These are phyloP conservation scores for Nitzschia palea DNA, from an alignment of 108 stramenopile species.

Conservation along the genomic window DNA sequence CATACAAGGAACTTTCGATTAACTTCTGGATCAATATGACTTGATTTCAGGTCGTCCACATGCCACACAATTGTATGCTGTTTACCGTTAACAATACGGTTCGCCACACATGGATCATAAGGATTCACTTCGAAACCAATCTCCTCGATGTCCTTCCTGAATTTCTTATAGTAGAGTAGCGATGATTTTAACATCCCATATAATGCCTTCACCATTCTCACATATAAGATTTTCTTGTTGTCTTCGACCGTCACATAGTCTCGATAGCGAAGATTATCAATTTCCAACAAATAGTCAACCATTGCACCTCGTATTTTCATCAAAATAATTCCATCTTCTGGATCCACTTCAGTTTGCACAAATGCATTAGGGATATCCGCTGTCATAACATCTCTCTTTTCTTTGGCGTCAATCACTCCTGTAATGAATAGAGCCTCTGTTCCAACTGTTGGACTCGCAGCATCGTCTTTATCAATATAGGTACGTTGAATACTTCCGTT, in stretches of 20 bases:
- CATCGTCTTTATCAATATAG: constrained; percentile 29
- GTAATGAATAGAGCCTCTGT: constrained; percentile 34
- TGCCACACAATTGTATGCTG: constrained; percentile 48
- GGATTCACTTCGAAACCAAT: constrained; percentile 53
- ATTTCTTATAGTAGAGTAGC: constrained; percentile 35
- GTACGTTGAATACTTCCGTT: constrained; percentile 35
- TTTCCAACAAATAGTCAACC: constrained; percentile 27
- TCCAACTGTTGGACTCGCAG: constrained; percentile 31
- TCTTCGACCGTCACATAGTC: constrained; percentile 23
- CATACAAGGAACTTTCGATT: constrained; percentile 8
- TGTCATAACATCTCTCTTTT: constrained; percentile 37
- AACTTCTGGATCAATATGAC: constrained; percentile 24
- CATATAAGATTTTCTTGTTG: constrained; percentile 35
- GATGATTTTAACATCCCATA: constrained; percentile 40
- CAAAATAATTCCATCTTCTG: constrained; percentile 14
- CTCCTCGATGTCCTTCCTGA: constrained; percentile 8
- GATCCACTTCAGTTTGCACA: constrained; percentile 36
- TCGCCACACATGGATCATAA: constrained; percentile 64
- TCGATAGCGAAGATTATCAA: constrained; percentile 20
- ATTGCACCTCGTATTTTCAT: constrained; percentile 22
- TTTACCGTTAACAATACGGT: constrained; percentile 27
- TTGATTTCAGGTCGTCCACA: constrained; percentile 58
- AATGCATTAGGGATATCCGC: constrained; percentile 48
- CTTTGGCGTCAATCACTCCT: constrained; percentile 42
- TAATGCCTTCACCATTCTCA: constrained; percentile 42